A percentile compares a stretch with the other conserved stretches of the same genome.
Evolutionary conservation across 2,329 filamentous ascomycete species (phyloP).

Genomic region (Sarocladium strictum): DNA sequence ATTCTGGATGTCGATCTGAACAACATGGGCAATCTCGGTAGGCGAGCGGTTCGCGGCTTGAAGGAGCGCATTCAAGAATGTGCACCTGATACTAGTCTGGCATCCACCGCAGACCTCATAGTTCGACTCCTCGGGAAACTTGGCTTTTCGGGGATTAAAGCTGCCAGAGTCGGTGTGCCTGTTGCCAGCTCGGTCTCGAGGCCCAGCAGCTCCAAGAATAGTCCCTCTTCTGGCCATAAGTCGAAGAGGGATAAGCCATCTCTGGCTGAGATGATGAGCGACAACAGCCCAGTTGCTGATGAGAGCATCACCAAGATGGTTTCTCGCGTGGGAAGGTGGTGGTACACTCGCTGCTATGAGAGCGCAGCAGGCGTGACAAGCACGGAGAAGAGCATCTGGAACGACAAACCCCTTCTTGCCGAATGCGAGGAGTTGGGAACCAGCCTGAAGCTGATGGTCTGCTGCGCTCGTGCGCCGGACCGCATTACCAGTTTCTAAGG

Average conservation of each 20-base stretch:
- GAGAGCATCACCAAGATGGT: constrained; percentile 90
- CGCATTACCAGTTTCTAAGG: constrained; percentile 28
- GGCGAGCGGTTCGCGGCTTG: constrained; percentile 61
- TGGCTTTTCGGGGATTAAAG: constrained; percentile 67
- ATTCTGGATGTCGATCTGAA: constrained; percentile 75
- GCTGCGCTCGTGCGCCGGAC: constrained; percentile 78
- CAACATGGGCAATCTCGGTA: constrained; percentile 70
- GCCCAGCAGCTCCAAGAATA: background rate
- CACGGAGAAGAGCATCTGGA: constrained; percentile 62
- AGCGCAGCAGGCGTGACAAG: constrained; percentile 44
- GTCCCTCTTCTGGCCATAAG: constrained; percentile 1
- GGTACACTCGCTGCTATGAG: constrained; percentile 93
- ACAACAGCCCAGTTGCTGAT: constrained; percentile 64
- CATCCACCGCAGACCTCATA: constrained; percentile 53
- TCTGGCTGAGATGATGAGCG: constrained; percentile 67
- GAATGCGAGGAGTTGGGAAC: constrained; percentile 86
- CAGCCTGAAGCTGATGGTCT: constrained; percentile 85
- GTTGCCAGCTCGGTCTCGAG: constrained; percentile 49
- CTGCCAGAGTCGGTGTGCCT: constrained; percentile 72
- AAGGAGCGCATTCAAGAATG: constrained; percentile 64
- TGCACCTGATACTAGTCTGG: constrained; percentile 55
- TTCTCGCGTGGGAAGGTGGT: constrained; percentile 87
- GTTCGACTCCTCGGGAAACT: constrained; percentile 61
- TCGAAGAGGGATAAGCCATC: constrained; percentile 41
- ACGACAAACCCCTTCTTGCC: constrained; percentile 63